A percentile compares a stretch with the other conserved stretches of the same genome.
These are phyloP conservation scores for Bryum argenteum DNA, from an alignment of 225 moss, liverwort and hornwort species.

Conservation along the genomic window DNA sequence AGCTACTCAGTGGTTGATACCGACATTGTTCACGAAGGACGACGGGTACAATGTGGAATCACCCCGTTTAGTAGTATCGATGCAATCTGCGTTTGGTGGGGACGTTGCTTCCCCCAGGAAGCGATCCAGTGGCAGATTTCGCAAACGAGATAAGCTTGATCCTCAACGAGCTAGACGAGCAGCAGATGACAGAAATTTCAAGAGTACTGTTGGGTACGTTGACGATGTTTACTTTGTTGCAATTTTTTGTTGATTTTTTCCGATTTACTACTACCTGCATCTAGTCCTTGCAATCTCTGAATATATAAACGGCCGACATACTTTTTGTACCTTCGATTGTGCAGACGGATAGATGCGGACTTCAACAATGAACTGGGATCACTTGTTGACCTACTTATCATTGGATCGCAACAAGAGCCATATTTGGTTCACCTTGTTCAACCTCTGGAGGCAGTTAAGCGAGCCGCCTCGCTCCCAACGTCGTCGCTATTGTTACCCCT, in stretches of 20 bases:
- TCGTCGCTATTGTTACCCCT: conserved; percentile 34
- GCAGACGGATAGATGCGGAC: conserved; percentile 76
- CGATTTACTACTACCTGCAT: not conserved
- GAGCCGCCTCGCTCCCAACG: conserved; percentile 47
- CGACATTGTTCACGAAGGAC: conserved; percentile 60
- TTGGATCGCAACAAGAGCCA: conserved; percentile 77
- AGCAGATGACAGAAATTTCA: conserved; percentile 85
- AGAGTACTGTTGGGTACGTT: conserved; percentile 67
- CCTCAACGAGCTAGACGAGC: conserved; percentile 63
- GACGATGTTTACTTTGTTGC: conserved; percentile 7
- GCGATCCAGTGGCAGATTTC: conserved; percentile 49
- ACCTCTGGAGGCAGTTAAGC: conserved; percentile 85
- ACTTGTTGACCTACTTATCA: conserved; percentile 75
- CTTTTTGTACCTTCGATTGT: conserved; percentile 19
- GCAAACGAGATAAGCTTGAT: conserved; percentile 51
- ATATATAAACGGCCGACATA: not conserved
- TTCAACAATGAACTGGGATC: conserved; percentile 81
- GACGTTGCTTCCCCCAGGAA: conserved; percentile 36
- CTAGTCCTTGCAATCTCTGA: conserved; percentile 8
- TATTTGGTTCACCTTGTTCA: conserved; percentile 92
- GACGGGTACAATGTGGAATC: conserved; percentile 49
- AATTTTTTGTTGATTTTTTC: not conserved
- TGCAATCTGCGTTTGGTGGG: conserved; percentile 30
- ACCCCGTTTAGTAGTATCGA: conserved; percentile 41
- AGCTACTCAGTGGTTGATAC: conserved; percentile 92